phyloP scores from a whole-genome alignment of 768 basidiomycete genomes.

The Naganishia vaughanmartiniae region DNA sequence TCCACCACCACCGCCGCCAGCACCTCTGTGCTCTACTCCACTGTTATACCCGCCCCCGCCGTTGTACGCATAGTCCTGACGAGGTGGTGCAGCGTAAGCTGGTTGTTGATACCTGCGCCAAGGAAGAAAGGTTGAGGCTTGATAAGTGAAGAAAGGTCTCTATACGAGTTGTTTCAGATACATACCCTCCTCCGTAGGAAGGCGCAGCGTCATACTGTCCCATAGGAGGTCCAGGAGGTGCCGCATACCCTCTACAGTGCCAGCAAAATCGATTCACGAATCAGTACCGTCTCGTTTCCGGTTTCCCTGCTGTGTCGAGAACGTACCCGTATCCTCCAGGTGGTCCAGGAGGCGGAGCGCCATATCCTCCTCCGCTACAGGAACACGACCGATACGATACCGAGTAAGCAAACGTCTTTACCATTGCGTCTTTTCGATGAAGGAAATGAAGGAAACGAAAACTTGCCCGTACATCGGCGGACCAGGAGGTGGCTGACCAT shows the following conservation, averaged over 20 bases:
- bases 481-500: slow-evolving; percentile 14
- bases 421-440: not conserved
- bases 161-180: not conserved
- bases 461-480: slow-evolving; percentile 1
- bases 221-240: not conserved
- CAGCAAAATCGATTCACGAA: too few species aligned
- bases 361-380: slow-evolving; percentile 2
- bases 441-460: too few species aligned
- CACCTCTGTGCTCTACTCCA: not conserved
- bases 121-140: not conserved
- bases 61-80: slow-evolving; percentile 25
- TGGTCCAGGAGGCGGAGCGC: slow-evolving; percentile 21
- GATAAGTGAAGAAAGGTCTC: not conserved
- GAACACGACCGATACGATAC: not conserved
- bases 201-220: not conserved
- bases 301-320: too few species aligned
- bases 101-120: slow-evolving; percentile 11
- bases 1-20: slow-evolving; percentile 9
- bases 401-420: not conserved
- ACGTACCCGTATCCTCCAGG: not conserved
- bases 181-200: slow-evolving; percentile 3
- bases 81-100: slow-evolving; percentile 12
- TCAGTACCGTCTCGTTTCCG: too few species aligned
- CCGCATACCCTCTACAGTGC: too few species aligned
- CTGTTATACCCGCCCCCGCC: not conserved